A percentile compares a stretch with the other conserved stretches of the same genome.
phyloP scores from a whole-genome alignment of 352 stramenopile genomes.

The Globisporangium viniferum region DNA sequence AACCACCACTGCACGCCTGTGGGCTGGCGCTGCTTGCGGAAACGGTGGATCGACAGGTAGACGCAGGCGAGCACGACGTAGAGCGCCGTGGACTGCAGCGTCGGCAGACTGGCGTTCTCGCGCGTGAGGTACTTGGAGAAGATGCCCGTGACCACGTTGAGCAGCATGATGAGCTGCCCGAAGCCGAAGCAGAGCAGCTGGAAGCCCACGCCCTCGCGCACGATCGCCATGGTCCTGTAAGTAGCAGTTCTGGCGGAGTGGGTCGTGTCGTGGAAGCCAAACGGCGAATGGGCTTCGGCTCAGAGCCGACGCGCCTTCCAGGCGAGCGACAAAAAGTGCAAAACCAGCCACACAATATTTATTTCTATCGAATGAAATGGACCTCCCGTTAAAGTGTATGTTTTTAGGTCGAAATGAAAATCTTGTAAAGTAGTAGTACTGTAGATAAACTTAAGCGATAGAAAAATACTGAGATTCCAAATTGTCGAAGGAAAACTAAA shows the following conservation, averaged over 20 bases:
- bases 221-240: neutral
- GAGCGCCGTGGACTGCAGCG: conserved; percentile 57
- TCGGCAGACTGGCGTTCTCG: conserved; percentile 45
- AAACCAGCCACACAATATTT: no score
- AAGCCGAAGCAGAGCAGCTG: conserved; percentile 63
- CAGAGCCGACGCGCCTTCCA: no score
- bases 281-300: no score
- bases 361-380: no score
- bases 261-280: no score
- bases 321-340: no score
- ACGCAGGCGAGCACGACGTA: conserved; percentile 51
- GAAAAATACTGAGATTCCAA: no score
- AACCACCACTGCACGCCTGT: conserved; percentile 51
- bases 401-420: no score
- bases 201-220: conserved; percentile 23
- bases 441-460: no score
- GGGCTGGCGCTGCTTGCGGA: conserved; percentile 28
- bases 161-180: conserved; percentile 65
- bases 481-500: no score
- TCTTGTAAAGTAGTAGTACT: no score
- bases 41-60: conserved; percentile 37
- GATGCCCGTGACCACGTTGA: conserved; percentile 53
- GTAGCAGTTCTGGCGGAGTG: neutral
- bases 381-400: no score
- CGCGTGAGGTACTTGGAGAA: conserved; percentile 59